A percentile compares a stretch with the other conserved stretches of the same genome.
Conservation (phyloP, 768 basidiomycete species). For the Suillus plorans region DNA sequence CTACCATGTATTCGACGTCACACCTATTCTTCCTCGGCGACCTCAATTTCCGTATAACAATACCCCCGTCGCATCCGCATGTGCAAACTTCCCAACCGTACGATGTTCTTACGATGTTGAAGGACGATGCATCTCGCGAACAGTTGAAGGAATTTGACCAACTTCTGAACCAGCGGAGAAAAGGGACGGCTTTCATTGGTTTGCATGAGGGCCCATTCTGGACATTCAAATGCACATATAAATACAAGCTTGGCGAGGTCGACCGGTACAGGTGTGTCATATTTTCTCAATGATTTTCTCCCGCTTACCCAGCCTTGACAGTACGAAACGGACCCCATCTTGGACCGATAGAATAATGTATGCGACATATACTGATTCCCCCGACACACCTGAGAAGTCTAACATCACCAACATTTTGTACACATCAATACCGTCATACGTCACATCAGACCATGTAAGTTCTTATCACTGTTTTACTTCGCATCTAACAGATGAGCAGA, state of each 20-base stretch:
- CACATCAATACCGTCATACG: constrained; percentile 79
- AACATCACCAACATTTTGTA: constrained; percentile 69
- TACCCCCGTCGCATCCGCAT: constrained; percentile 56
- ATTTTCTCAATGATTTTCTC: constrained; percentile 1
- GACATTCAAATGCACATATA: constrained; percentile 90
- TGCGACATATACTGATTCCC: constrained; percentile 68
- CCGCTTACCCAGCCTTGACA: constrained; percentile 23
- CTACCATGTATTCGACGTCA: constrained; percentile 79
- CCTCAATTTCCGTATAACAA: constrained; percentile 84
- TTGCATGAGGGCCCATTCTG: constrained; percentile 86
- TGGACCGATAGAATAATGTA: constrained; percentile 96
- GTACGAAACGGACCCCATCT: constrained; percentile 72
- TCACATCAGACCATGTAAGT: constrained; percentile 86
- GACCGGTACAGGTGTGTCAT: constrained; percentile 73
- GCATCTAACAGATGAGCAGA: constrained; percentile 42
- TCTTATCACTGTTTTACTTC: not conserved
- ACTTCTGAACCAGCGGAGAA: constrained; percentile 58
- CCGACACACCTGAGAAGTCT: constrained; percentile 48
- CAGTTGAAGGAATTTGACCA: constrained; percentile 73
- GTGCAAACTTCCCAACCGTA: constrained; percentile 30
- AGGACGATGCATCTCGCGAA: constrained; percentile 53
- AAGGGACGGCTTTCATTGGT: constrained; percentile 66
- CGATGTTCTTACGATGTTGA: constrained; percentile 41
- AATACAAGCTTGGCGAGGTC: constrained; percentile 77
- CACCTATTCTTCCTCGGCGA: constrained; percentile 94